Evolutionary conservation across 352 stramenopile genomes (phyloP), one percentile per base, ranked within the genome.

Genomic region (Phytopythium boreale): DNA sequence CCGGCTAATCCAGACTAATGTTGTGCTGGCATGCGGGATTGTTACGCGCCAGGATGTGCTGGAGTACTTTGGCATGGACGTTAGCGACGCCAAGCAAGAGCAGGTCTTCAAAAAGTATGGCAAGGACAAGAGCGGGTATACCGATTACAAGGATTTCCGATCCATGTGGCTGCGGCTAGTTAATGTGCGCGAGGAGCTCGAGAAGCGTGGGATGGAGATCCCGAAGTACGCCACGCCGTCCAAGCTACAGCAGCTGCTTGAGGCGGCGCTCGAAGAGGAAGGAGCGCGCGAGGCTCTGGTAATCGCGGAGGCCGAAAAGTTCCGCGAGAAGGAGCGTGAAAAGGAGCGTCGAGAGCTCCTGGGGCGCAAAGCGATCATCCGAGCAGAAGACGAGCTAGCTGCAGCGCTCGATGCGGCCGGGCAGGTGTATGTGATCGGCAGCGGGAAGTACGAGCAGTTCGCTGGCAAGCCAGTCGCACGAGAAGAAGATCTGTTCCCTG

Each of bases 81-180:
- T 97, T 22, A 92, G 83, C 20, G 91, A 98, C 59, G 80, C 74
- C 59, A 97, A 97, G 67, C 88, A 97, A 56, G 95, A 98, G 60
- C 70, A 84, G 26, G 73, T 98, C 14, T 98, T 98, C 68, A 83
- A 79, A 34, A 95, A 98, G 56, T 97, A 97, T 70, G 95, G 98
- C 75, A 93, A 88, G 47, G 87, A 98, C 69, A 90, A 88, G 44
- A 95, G 83, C 43, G 92, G 92, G 1, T 89, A 77, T 59, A 98
- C 98, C 58, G 90, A 98, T 59, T 98, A 98, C 71, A 79, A 80
- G 17, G 92, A 98, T 67, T 98, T 98, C 68, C 93, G 93, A 15
- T 80, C 90, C 46, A 97, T 98, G 67, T 98, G 89, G 89, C 63
- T 98, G 14, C 75, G 79, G 2, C 70, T 97, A 9, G 67, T 80